Base-by-base conservation (phyloP, 1,139 yeast genomes). In the Candida sp. region DNA sequence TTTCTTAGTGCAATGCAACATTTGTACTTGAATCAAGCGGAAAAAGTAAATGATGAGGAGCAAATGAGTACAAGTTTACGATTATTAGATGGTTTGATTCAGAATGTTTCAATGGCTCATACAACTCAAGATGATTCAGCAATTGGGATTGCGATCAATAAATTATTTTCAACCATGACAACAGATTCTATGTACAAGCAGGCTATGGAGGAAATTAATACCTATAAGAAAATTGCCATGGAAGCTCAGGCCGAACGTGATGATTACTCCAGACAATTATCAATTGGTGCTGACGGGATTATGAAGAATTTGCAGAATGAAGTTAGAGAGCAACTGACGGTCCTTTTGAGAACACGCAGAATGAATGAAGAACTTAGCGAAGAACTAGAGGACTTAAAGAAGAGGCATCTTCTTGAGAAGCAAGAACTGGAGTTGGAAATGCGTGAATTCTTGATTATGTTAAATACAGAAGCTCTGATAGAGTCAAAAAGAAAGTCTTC, bases 181-280 rank as follows among this genome's bases (percentile, higher is more conserved):
- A 88, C 97, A 0, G 99, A 93, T 63, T 97, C 90, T 48, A 87
- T 86, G 62, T 97, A 96, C 21, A 73, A 87, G 43, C 76, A 84
- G 45, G 96, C 97, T 0, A 70, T 86, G 43, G 64, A 77, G 38
- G 97, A 91, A 51, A 83, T 85, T 15, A 82, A 83, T 50, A 82
- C 78, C 25, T 66, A 84, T 37, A 79, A 79, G 39, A 82, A 80
- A 53, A 73, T 77, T 36, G 87, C 88, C 0, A 95, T 87, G 54
- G 90, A 86, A 54, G 87, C 95, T 5, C 77, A 81, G 35, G 95
- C 95, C 1, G 97, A 91, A 60, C 76, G 95, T 43, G 97, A 89
- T 55, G 84, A 82, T 38, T 75, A 91, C 66, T 78, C 84, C 21
- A 72, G 82, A 43, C 87, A 88, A 60, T 70, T 91, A 36, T 78